Evolutionary conservation across 2,329 filamentous ascomycete species (phyloP).

Genomic region (Colletotrichum caudatum): DNA sequence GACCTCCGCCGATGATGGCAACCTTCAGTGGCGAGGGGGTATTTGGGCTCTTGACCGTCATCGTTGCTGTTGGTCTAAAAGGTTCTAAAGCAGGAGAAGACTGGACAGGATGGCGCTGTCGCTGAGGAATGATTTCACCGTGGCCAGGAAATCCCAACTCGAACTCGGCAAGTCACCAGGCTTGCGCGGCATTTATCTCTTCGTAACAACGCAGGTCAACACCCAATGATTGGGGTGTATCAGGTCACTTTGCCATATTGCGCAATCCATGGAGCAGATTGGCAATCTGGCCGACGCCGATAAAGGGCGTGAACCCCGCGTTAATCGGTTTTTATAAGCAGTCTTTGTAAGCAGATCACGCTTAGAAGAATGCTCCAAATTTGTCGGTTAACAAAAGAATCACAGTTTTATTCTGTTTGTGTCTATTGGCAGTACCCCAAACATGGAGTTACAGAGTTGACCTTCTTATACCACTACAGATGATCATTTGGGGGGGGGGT

Average conservation of each 20-base stretch:
- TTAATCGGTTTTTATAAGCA: constrained; percentile 1
- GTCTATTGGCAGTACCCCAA: too few relatives aligned
- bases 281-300: constrained; percentile 33
- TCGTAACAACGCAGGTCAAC: background rate
- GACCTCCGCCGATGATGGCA: constrained; percentile 47
- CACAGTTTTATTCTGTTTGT: too few relatives aligned
- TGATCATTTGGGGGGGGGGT: too few relatives aligned
- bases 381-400: too few relatives aligned
- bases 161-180: background rate
- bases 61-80: background rate
- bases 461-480: too few relatives aligned
- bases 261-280: constrained; percentile 34
- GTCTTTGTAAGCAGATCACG: background rate
- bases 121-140: background rate
- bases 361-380: background rate
- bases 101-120: background rate
- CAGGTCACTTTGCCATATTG: constrained; percentile 25
- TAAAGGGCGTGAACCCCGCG: constrained; percentile 18
- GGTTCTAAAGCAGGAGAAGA: background rate
- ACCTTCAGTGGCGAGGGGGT: constrained; percentile 12
- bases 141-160: background rate
- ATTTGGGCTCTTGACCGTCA: background rate
- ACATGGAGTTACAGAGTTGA: too few relatives aligned
- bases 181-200: constrained; percentile 32
- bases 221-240: constrained; percentile 21